phyloP scores from a whole-genome alignment of 225 moss, liverwort and hornwort species.

The Rhytidiadelphus loreus region DNA sequence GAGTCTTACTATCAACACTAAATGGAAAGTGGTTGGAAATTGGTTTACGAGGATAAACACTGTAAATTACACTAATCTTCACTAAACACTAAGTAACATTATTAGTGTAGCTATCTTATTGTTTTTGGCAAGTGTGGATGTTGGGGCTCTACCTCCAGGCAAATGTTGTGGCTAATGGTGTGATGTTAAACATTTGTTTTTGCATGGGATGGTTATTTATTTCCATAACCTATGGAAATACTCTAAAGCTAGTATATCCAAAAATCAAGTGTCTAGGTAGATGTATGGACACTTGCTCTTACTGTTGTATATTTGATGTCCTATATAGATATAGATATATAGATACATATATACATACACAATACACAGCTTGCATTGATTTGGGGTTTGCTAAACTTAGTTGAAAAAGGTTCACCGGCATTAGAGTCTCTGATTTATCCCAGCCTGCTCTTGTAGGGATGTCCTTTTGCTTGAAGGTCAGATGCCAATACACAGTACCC shows the following conservation, averaged over 20 bases:
- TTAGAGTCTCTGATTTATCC: background rate
- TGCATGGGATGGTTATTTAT: accelerated
- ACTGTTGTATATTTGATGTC: background rate
- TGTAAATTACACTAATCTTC: too few species aligned
- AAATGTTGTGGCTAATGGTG: accelerated
- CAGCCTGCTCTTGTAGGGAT: background rate
- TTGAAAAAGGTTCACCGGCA: background rate
- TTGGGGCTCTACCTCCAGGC: accelerated
- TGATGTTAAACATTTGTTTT: background rate
- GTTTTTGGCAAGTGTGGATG: accelerated
- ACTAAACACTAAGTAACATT: too few species aligned
- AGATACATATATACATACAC: too few species aligned
- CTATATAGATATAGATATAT: too few species aligned
- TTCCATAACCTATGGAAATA: accelerated
- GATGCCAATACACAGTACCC: background rate
- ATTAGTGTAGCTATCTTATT: background rate
- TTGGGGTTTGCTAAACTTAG: accelerated
- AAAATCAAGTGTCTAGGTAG: background rate
- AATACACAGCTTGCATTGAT: too few species aligned
- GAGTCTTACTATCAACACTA: too few species aligned
- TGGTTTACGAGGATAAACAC: too few species aligned
- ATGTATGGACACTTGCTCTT: background rate
- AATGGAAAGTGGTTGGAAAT: too few species aligned
- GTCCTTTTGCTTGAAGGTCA: background rate
- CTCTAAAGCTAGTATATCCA: too few species aligned